Evolutionary conservation across 2,329 filamentous ascomycete species (phyloP), one percentile per base, ranked within the genome.

Genomic region (Neocatenulostroma microsporum): DNA sequence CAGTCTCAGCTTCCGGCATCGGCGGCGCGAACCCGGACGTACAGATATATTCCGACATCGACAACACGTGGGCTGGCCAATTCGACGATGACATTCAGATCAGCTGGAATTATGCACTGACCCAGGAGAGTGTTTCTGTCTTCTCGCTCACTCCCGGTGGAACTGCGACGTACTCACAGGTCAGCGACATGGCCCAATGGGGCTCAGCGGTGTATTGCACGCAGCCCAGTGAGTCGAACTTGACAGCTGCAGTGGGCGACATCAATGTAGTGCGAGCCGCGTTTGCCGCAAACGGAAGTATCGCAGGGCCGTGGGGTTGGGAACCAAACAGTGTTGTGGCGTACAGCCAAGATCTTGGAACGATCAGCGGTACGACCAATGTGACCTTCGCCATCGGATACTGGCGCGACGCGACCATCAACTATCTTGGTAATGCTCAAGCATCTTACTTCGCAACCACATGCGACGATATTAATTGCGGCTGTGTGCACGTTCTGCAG

Each of bases 21-120:
- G 41, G 44, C 13, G 48, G 41, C 12, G 49, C 33, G 3, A 41
- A 40, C 3, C 44, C 54, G 26, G 41, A 48, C 8, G 53, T 68
- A 11, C 62, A 68, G 36, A 45, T 67, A 3, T 66, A 63, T 39
- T 62, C 60, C 2, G 61, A 63, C 40, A 65, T 68, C 19, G 65
- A 68, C 42, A 61, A 60, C 14, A 58, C 58, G 30, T 68, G 64
- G 63, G 56, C 61, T n/a, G 66, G 64, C 9, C 51, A 50, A 14
- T 48, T 52, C 14, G 42, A 36, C 11, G 31, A 37, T 12, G 28
- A 34, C 21, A 36, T 39, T 17, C 28, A 41, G 42, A 20, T 50
- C 39, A 10, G 53, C 54, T 9, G 40, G 39, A 26, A 30, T 21
- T 43, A 35, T 15, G 11, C 35, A 30, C 37, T 23, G 19, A 48